These are phyloP conservation scores for Vitis rotundifolia DNA, from an alignment of 164 flowering plant genomes.

Conservation along the genomic window DNA sequence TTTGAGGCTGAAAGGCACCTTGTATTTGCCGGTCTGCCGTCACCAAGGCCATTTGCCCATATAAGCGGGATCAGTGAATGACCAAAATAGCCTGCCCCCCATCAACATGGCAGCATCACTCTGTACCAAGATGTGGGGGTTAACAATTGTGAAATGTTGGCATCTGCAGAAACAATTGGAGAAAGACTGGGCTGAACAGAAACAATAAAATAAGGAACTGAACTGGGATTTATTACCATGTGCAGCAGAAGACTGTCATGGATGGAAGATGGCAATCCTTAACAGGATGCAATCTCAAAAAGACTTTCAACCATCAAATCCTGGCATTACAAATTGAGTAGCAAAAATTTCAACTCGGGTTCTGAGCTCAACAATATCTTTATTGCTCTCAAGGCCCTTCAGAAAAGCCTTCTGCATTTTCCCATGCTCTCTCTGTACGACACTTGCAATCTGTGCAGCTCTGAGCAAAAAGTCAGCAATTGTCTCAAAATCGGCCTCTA, in stretches of 20 bases:
- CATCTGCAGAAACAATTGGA: no score
- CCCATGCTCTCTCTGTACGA: slow-evolving; percentile 31
- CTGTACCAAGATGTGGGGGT: no score
- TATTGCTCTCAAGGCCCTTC: slow-evolving; percentile 32
- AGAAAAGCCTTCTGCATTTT: slow-evolving; percentile 27
- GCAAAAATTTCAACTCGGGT: slow-evolving; percentile 35
- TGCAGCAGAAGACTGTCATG: background rate
- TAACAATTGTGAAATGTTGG: no score
- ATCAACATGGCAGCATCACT: no score
- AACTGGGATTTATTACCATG: background rate
- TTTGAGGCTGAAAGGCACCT: no score
- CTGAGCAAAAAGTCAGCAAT: slow-evolving; percentile 33
- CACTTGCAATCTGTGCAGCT: slow-evolving; percentile 29
- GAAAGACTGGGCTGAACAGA: no score
- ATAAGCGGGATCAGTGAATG: no score
- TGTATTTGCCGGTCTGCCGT: no score
- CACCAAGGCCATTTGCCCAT: no score
- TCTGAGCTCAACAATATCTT: slow-evolving; percentile 33
- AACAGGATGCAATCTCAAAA: background rate
- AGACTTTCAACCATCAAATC: slow-evolving; percentile 22
- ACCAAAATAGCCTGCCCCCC: no score
- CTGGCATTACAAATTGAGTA: slow-evolving; percentile 37
- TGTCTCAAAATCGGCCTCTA: slow-evolving; percentile 39
- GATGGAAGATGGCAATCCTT: background rate
- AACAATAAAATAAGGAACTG: background rate